These are phyloP conservation scores for Alternaria panax DNA, from an alignment of 2,329 filamentous ascomycete species.

Conservation along the genomic window DNA sequence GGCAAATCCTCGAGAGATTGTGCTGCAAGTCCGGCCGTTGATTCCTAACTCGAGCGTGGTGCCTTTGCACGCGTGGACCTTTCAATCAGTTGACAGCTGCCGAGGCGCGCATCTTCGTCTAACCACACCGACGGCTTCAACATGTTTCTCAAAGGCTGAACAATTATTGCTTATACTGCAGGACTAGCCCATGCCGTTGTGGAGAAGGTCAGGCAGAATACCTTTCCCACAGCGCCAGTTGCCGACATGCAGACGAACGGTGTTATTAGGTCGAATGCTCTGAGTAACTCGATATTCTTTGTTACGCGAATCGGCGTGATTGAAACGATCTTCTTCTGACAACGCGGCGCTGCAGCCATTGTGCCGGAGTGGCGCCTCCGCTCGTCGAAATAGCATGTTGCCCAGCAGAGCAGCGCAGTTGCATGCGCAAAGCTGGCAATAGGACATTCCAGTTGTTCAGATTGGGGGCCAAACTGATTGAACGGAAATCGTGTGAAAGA, in stretches of 20 bases:
- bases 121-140: not conserved
- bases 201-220: constrained; percentile 32
- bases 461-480: constrained; percentile 43
- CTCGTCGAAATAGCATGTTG: constrained; percentile 15
- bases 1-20: not conserved
- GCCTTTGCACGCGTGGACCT: constrained; percentile 15
- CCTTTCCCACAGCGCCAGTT: constrained; percentile 22
- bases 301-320: not conserved
- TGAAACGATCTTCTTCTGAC: constrained; percentile 3
- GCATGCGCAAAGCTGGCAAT: constrained; percentile 19
- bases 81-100: constrained; percentile 22
- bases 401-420: constrained; percentile 18
- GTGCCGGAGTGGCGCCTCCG: constrained; percentile 22
- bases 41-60: constrained; percentile 35
- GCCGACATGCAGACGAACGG: constrained; percentile 23
- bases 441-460: constrained; percentile 18
- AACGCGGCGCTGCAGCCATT: constrained; percentile 13
- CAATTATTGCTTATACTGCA: constrained; percentile 33
- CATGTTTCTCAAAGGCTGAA: constrained; percentile 11
- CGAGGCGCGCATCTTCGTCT: constrained; percentile 1
- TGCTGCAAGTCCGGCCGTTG: constrained; percentile 13
- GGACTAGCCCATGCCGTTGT: constrained; percentile 24
- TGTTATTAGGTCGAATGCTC: constrained; percentile 21
- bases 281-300: constrained; percentile 6
- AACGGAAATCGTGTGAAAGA: constrained; percentile 33